A percentile compares a stretch with the other conserved stretches of the same genome.
These are phyloP conservation scores for Nelumbo lutea DNA, from an alignment of 164 flowering plant species.

Conservation along the genomic window DNA sequence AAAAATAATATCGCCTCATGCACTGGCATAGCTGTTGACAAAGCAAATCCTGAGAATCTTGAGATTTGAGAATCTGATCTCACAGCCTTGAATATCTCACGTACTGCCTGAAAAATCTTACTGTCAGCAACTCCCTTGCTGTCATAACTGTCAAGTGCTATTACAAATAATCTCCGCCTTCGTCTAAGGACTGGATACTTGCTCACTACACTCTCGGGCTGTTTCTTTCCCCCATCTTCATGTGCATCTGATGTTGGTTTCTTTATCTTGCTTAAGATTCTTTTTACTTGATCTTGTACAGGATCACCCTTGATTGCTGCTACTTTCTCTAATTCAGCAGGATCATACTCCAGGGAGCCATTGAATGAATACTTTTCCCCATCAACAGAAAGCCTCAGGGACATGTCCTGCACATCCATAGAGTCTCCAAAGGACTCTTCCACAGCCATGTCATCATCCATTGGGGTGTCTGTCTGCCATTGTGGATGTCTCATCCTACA, in stretches of 20 bases:
- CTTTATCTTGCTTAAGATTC: conserved; percentile 55
- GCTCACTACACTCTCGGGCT: conserved; percentile 25
- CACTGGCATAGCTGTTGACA: conserved; percentile 85
- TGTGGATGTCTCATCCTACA: conserved; percentile 94
- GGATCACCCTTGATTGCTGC: conserved; percentile 34
- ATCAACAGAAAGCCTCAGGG: conserved; percentile 83
- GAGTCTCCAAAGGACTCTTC: conserved; percentile 80
- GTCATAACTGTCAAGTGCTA: conserved; percentile 81
- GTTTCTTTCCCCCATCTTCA: conserved; percentile 16
- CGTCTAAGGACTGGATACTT: conserved; percentile 76
- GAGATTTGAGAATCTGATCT: conserved; percentile 46
- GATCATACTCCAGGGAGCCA: conserved; percentile 40
- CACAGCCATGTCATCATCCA: conserved; percentile 51
- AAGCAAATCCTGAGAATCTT: conserved; percentile 60
- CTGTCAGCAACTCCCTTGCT: conserved; percentile 50
- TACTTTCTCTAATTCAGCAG: conserved; percentile 20
- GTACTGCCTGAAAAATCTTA: conserved; percentile 53
- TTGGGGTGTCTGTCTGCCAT: conserved; percentile 86
- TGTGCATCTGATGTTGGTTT: conserved; percentile 32
- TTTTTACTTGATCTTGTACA: conserved; percentile 73
- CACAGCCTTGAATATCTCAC: conserved; percentile 62
- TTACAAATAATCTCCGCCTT: conserved; percentile 55
- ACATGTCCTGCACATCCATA: conserved; percentile 84
- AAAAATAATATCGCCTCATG: conserved; percentile 50
- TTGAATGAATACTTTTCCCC: conserved; percentile 67